Conservation (phyloP, 2,329 filamentous ascomycete species). For the Dothiorella sarmentorum region DNA sequence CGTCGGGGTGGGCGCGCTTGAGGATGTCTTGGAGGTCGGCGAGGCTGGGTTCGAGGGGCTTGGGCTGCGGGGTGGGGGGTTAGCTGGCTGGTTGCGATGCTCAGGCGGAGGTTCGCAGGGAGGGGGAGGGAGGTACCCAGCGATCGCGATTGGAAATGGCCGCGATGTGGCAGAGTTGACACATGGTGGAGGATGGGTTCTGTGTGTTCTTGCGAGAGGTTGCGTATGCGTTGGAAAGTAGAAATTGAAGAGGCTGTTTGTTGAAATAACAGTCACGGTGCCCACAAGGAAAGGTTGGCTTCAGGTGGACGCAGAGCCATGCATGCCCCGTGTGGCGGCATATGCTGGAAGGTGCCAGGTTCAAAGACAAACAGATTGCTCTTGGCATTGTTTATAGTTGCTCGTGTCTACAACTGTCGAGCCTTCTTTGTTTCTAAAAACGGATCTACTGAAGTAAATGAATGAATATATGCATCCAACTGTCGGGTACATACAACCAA, state of each 20-base stretch:
- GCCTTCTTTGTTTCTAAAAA: too few species aligned
- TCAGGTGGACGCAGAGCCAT: too few species aligned
- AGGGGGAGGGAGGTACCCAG: conserved; percentile 5
- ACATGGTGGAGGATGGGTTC: background rate
- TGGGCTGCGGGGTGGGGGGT: background rate
- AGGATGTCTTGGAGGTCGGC: background rate
- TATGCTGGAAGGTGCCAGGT: too few species aligned
- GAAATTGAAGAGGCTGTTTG: too few species aligned
- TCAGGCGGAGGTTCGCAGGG: background rate
- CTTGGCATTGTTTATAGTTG: background rate
- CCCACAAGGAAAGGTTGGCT: too few species aligned
- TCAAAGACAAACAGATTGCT: too few species aligned
- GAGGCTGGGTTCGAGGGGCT: conserved; percentile 2
- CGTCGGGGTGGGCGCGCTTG: conserved; percentile 8
- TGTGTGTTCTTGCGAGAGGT: too few species aligned
- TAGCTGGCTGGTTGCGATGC: background rate
- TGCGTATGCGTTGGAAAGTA: background rate
- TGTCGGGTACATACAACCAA: background rate
- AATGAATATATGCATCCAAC: background rate
- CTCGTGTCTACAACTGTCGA: background rate
- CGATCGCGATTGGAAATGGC: conserved; percentile 8
- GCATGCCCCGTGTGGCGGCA: too few species aligned
- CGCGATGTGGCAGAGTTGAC: conserved; percentile 12
- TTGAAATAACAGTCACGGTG: too few species aligned
- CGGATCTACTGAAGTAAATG: background rate